These are phyloP conservation scores for Avena insularis DNA, from an alignment of 176 grass and related monocot species.

Conservation along the genomic window DNA sequence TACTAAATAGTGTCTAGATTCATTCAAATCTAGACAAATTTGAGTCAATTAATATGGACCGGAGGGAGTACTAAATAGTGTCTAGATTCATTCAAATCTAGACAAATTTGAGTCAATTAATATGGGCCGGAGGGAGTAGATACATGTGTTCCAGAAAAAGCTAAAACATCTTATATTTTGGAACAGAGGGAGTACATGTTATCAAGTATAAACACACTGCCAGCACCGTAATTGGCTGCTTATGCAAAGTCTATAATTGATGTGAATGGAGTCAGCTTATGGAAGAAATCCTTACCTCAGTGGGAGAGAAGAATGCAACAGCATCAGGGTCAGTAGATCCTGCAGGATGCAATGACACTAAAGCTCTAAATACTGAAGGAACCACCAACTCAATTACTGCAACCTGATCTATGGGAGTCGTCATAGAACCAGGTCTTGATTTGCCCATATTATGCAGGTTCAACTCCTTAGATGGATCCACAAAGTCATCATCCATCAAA, in stretches of 20 bases:
- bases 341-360: slow-evolving; percentile 91
- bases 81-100: too few species aligned
- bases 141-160: too few species aligned
- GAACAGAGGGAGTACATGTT: not conserved
- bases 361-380: slow-evolving; percentile 88
- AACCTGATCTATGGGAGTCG: slow-evolving; percentile 59
- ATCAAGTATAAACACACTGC: slow-evolving; percentile 25
- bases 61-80: too few species aligned
- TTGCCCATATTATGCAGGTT: slow-evolving; percentile 65
- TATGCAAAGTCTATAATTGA: slow-evolving; percentile 25
- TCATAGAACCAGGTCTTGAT: slow-evolving; percentile 39
- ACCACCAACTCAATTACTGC: slow-evolving; percentile 88
- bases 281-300: slow-evolving; percentile 64
- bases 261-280: slow-evolving; percentile 27
- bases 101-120: too few species aligned
- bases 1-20: too few species aligned
- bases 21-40: too few species aligned
- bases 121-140: too few species aligned
- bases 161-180: too few species aligned
- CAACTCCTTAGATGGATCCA: slow-evolving; percentile 68
- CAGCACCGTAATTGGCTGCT: slow-evolving; percentile 14
- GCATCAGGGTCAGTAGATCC: slow-evolving; percentile 88
- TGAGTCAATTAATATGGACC: too few species aligned
- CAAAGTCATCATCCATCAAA: slow-evolving; percentile 62
- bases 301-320: slow-evolving; percentile 89